phyloP scores from a whole-genome alignment of 2,329 filamentous ascomycete species.

The Scedosporium apiospermum region DNA sequence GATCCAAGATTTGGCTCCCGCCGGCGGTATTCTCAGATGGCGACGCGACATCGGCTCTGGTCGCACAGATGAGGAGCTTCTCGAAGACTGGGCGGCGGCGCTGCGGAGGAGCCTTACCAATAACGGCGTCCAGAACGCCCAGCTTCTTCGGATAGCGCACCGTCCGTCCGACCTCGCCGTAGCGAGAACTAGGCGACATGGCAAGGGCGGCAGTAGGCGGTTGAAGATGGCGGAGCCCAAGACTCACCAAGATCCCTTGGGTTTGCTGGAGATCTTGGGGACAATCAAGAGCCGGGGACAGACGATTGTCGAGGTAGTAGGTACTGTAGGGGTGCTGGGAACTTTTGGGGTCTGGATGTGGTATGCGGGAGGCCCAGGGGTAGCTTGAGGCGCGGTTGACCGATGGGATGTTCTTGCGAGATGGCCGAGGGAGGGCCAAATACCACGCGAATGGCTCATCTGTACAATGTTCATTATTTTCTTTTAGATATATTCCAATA shows the following conservation, averaged over 20 bases:
- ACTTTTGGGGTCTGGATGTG: constrained; percentile 6
- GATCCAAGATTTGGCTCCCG: neutral
- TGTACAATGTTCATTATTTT: neutral
- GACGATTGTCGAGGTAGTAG: constrained; percentile 1
- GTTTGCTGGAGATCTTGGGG: constrained; percentile 1
- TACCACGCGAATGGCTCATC: neutral
- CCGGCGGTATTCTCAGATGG: neutral
- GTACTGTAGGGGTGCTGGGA: constrained; percentile 3
- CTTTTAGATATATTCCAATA: neutral
- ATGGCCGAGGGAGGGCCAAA: neutral
- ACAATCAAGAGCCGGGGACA: neutral
- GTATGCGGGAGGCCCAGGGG: neutral
- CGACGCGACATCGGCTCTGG: neutral
- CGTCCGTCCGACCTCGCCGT: neutral
- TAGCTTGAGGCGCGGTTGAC: neutral
- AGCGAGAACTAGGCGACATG: neutral
- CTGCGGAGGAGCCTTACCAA: constrained; percentile 3
- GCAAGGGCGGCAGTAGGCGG: neutral
- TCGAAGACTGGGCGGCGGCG: constrained; percentile 3
- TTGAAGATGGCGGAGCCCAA: neutral
- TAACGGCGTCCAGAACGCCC: neutral
- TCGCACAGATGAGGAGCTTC: neutral
- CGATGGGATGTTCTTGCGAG: neutral
- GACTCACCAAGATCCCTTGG: constrained; percentile 5
- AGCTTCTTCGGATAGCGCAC: neutral